Evolutionary conservation across 805 yeast genomes (phyloP).

Genomic region (Candida arabinofermentans): DNA sequence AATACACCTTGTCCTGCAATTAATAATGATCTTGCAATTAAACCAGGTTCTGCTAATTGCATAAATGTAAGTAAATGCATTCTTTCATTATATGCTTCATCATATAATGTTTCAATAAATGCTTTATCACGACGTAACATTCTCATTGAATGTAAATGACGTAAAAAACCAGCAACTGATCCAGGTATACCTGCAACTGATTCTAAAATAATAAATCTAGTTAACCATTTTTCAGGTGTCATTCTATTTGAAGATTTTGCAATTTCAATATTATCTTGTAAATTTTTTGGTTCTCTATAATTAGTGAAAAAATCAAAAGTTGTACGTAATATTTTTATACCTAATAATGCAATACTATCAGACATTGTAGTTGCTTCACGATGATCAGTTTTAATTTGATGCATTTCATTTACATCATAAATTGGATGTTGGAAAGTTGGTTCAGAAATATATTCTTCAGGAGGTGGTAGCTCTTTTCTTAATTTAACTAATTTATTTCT

Average conservation of each 20-base stretch:
- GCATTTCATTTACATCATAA: conserved; percentile 35
- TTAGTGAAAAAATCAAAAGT: conserved; percentile 64
- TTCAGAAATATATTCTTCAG: conserved; percentile 22
- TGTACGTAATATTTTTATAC: conserved; percentile 42
- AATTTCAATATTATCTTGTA: conserved; percentile 24
- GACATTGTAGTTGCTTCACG: conserved; percentile 42
- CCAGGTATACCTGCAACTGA: conserved; percentile 81
- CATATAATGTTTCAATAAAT: conserved; percentile 69
- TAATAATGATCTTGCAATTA: conserved; percentile 50
- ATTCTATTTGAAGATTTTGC: conserved; percentile 38
- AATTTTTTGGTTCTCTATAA: conserved; percentile 51
- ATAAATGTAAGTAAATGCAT: conserved; percentile 72
- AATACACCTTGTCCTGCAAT: conserved; percentile 69
- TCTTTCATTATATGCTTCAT: conserved; percentile 75
- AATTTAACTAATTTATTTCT: background rate
- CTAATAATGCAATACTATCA: conserved; percentile 49
- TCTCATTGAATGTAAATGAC: conserved; percentile 64
- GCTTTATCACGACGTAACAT: conserved; percentile 63
- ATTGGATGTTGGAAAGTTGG: conserved; percentile 43
- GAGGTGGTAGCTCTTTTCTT: background rate
- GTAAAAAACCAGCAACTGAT: conserved; percentile 66
- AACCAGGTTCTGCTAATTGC: conserved; percentile 58
- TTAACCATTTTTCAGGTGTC: conserved; percentile 64
- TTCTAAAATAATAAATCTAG: conserved; percentile 60
- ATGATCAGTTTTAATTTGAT: conserved; percentile 45